A percentile compares a stretch with the other conserved stretches of the same genome.
Evolutionary conservation across 2,329 filamentous ascomycete genomes (phyloP).

Genomic region (Trichoderma polysporum): DNA sequence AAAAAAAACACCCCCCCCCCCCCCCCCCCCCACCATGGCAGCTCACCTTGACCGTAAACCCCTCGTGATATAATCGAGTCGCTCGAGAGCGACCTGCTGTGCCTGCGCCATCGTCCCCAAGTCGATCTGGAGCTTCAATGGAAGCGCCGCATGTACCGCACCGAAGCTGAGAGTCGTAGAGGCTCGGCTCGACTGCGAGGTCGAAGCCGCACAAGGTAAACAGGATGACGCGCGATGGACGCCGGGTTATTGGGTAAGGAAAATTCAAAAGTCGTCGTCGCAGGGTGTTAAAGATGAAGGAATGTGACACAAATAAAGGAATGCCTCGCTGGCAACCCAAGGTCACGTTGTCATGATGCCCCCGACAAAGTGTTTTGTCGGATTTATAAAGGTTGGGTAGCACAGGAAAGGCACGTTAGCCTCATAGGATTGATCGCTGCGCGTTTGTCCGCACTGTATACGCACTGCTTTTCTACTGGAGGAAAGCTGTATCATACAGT

Average conservation of each 20-base stretch:
- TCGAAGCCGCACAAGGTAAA: not conserved
- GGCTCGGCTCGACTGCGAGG: conserved; percentile 3
- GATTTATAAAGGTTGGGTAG: conserved; percentile 14
- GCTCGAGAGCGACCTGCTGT: conserved; percentile 55
- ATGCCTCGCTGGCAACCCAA: conserved; percentile 20
- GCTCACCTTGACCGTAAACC: conserved; percentile 57
- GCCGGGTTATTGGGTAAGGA: not conserved
- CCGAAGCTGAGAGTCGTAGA: not conserved
- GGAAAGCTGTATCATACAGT: not conserved
- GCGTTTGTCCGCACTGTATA: conserved; percentile 17
- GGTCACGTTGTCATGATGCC: conserved; percentile 21
- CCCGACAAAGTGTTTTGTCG: conserved; percentile 14
- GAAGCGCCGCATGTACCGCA: conserved; percentile 17
- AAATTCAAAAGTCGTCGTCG: not conserved
- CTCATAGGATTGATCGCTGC: conserved; percentile 10
- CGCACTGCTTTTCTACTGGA: not conserved
- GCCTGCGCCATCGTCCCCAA: conserved; percentile 43
- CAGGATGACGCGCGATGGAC: conserved; percentile 11
- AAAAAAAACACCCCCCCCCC: too few relatives aligned
- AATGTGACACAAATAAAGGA: conserved; percentile 12
- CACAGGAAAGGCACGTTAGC: conserved; percentile 16
- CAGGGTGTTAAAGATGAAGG: not conserved
- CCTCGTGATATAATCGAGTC: conserved; percentile 54
- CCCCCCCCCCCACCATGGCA: not conserved
- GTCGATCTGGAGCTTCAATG: conserved; percentile 25